Evolutionary conservation across 2,329 filamentous ascomycete genomes (phyloP).

Genomic region (Tolypocladium inflatum): DNA sequence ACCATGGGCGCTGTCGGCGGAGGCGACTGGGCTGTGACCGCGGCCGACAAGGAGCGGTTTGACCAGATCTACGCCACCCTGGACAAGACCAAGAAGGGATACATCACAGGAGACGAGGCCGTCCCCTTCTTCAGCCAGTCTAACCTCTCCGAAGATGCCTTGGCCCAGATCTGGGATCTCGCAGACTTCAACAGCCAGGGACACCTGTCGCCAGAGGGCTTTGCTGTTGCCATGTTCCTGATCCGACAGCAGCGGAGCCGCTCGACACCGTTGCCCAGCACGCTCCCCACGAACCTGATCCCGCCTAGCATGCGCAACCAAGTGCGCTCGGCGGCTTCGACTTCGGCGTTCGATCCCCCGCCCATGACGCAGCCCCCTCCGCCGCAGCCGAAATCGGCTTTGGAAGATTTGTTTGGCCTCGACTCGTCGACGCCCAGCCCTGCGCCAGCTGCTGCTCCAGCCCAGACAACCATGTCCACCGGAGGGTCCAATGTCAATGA

Average conservation of each 20-base stretch:
- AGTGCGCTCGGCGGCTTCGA: slow-evolving; percentile 37
- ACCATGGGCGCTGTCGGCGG: slow-evolving; percentile 19
- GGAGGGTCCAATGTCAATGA: slow-evolving; percentile 61
- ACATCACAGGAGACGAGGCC: slow-evolving; percentile 88
- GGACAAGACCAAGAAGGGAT: slow-evolving; percentile 71
- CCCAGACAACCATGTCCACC: slow-evolving; percentile 57
- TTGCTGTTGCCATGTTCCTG: slow-evolving; percentile 94
- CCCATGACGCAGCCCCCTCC: slow-evolving; percentile 26
- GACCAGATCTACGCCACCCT: slow-evolving; percentile 78
- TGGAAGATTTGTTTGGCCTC: slow-evolving; percentile 89
- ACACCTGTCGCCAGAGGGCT: slow-evolving; percentile 77
- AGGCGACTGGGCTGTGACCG: slow-evolving; percentile 70
- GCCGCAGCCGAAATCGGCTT: slow-evolving; percentile 62
- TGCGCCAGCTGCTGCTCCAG: slow-evolving; percentile 39
- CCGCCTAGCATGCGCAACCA: slow-evolving; percentile 76
- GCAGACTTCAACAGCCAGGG: slow-evolving; percentile 90
- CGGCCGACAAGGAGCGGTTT: slow-evolving; percentile 78
- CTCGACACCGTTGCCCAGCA: slow-evolving; percentile 54
- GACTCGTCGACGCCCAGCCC: slow-evolving; percentile 52
- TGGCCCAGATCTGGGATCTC: slow-evolving; percentile 96
- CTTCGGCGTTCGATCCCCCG: slow-evolving; percentile 43
- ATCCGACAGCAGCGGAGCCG: slow-evolving; percentile 80
- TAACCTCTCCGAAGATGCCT: slow-evolving; percentile 73
- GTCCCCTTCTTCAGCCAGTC: slow-evolving; percentile 93
- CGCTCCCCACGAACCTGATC: slow-evolving; percentile 71